Evolutionary conservation across 257 asterid genomes (phyloP), one percentile per base, ranked within the genome.

Genomic region (Henckelia pumila): DNA sequence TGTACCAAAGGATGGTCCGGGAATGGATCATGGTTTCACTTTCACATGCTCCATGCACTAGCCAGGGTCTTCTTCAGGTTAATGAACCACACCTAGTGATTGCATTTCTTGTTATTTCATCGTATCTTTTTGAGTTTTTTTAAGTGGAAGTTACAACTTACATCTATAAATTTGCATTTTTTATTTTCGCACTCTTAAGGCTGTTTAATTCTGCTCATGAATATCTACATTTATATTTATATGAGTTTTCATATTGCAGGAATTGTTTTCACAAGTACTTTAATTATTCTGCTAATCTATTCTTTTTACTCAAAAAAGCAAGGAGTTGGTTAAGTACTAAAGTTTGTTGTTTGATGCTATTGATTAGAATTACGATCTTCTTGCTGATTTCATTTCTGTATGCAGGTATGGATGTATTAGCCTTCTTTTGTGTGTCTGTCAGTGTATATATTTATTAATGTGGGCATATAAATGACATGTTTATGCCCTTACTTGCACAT

Each of bases 61-160:
- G 83, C 73, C 99, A 94, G 87, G 99, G 99, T 65, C 97, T 94
- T 78, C 99, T 94, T 80, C 99, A 92, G 98, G 98, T 92, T 75
- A 68, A 24, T 25, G 37, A 32, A 22, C 25, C 58, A 52, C 64
- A 40, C 47, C 35, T 35, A 56, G 71, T 75, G 17, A 50, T 68
- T 76, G 58, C 61, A 52, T 40, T 56, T 75, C 26, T 44, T 30
- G 25, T 21, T 63, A 58, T 3, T 28, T 32, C 59, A 14, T 44
- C 28, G 2, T 50, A 53, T 8, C 24, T 61, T 22, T 7, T n/a
- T 25, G 0, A 22, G 25, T 22, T 17, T 11, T 40, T 52, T 64
- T 14, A 25, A 20, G 64, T 61, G 70, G 61, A 64, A 26, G 29
- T 26, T 26, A 26, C 29, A 26, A 26, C 61, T 14, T 33, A 33